Base-by-base conservation (phyloP, 805 yeast genomes). In the Pichia occidentalis region DNA sequence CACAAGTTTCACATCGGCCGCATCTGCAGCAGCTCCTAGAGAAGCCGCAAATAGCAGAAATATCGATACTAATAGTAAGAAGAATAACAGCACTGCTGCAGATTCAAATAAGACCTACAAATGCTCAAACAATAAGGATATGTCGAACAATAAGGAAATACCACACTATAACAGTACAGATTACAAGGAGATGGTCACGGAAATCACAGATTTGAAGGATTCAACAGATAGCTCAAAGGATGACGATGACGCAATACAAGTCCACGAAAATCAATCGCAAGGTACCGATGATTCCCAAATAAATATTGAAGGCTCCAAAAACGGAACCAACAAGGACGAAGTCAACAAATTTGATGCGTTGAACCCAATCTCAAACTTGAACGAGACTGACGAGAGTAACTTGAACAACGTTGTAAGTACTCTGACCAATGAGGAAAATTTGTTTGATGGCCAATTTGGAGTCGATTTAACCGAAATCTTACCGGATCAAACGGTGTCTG, bases 381-480 rank as follows among this genome's bases (percentile, higher is more conserved):
- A 39, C 31, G 30, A 32, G 16, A 17, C 32, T 20, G 36, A 23
- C 16, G 25, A n/a, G n/a, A n/a, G n/a, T n/a, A n/a, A 28, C n/a
- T 10, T 22, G 17, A 29, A 25, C 13, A 26, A 19, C 20, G 38
- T 18, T n/a, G 30, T 31, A 10, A 24, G 24, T 24, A n/a, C 32
- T n/a, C 19, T 39, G 8, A 38, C 31, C 32, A 43, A 43, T 11
- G 54, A 50, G 11, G 54, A 52, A 17, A 50, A 47, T 13, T 36
- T 45, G 36, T 50, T 45, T 24, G 51, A 47, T 24, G 50, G 47
- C 12, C 50, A 47, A 26, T 46, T 40, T 29, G 59, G 51, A 22
- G 57, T 79, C 29, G 87, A 80, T 56, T 60, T 82, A 46, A 67
- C 82, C 4, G 69, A 68, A 51, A 63, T 83, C 37, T 88, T 81